Evolutionary conservation across 352 stramenopile species (phyloP), one percentile per base, ranked within the genome.

Genomic region (Phytophthora niederhauseri): DNA sequence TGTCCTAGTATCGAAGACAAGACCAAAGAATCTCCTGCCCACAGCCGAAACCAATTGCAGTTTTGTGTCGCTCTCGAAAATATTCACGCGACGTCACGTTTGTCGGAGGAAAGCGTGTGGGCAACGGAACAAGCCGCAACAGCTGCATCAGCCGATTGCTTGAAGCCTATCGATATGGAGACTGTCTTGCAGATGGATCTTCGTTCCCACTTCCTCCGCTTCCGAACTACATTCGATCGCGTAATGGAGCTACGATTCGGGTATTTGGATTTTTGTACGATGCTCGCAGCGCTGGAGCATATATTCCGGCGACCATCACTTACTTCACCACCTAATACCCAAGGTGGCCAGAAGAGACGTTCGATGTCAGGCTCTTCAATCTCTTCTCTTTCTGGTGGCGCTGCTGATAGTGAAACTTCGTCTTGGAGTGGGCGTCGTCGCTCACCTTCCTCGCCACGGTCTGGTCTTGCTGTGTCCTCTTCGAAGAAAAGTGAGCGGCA

Each of bases 201-300:
- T 26, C 72, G 58, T 14, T 87, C 73, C 3, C 72, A 75, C 22
- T 93, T 93, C 51, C 63, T 93, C 3, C 78, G 81, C 0, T 84
- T 92, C 22, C 84, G 85, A 43, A 81, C 83, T 17, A 90, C 80
- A 6, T 92, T 94, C 63, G 82, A 96, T 61, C 81, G 83, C 5
- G 81, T 94, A 24, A 82, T 96, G 66, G 84, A 94, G 34, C 66
- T 96, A 28, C 82, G 89, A 8, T 96, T 94, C 43, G 89, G 89
- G 1, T 96, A 96, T 57, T 62, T 96, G 65, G 89, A 96, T 48
- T 91, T 92, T 20, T 91, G 78, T 55, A 91, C 87, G 4, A 73
- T 91, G 8, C 67, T 88, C 6, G 76, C 76, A 22, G 83, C 87
- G 5, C 53, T 96, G 8, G 79, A 91, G 36, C 77, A 84, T 56